These are phyloP conservation scores for Ambrosia trifida DNA, from an alignment of 129 eudicot genomes.

Conservation along the genomic window DNA sequence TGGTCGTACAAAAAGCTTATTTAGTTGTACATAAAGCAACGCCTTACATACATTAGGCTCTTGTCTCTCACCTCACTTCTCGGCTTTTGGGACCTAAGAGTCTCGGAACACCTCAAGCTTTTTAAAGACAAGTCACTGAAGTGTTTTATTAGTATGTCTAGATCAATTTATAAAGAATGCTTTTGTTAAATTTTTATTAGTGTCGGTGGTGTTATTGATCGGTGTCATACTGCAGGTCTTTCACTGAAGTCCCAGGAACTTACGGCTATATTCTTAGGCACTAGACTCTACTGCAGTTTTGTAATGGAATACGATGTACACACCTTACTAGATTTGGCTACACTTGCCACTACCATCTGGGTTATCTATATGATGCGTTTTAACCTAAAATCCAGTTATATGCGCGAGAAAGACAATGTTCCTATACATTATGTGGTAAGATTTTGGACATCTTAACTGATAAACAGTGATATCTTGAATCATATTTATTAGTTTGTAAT, in stretches of 20 bases:
- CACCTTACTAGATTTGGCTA: constrained; percentile 8
- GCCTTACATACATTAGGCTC: not conserved
- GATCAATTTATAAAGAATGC: not conserved
- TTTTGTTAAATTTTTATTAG: not conserved
- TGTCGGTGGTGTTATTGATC: not conserved
- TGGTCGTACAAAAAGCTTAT: not conserved
- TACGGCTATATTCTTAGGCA: constrained; percentile 5
- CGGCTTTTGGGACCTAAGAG: not conserved
- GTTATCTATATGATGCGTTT: constrained; percentile 13
- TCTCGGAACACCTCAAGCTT: not conserved
- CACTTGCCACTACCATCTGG: constrained; percentile 2
- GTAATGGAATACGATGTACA: constrained; percentile 6
- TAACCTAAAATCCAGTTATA: constrained; percentile 7
- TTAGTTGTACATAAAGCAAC: not conserved
- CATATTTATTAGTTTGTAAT: not conserved
- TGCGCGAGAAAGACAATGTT: constrained; percentile 2
- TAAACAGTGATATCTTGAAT: not conserved
- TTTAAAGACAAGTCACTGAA: not conserved
- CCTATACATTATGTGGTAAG: constrained; percentile 7
- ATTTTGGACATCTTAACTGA: not conserved
- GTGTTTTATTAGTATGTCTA: not conserved
- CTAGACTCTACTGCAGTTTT: constrained; percentile 10
- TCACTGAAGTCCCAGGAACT: constrained; percentile 10
- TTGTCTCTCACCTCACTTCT: not conserved
- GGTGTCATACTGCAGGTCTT: constrained; percentile 1